These are phyloP conservation scores for Bipolaris gigantea DNA, from an alignment of 2,329 filamentous ascomycete genomes.

Conservation along the genomic window DNA sequence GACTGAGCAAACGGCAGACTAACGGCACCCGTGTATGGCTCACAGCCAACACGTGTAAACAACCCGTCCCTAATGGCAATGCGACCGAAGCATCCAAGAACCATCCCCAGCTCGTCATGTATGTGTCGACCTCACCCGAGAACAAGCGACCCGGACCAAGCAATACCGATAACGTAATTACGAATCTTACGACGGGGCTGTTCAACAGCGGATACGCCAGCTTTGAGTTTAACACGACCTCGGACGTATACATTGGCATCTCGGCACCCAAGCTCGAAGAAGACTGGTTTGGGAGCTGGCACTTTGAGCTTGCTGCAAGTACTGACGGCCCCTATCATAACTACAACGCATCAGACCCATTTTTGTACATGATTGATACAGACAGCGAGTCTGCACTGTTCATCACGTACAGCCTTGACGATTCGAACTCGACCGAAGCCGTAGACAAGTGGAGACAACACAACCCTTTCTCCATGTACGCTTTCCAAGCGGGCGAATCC, in stretches of 20 bases:
- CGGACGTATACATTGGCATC: conserved; percentile 76
- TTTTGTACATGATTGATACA: conserved; percentile 80
- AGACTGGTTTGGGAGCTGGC: conserved; percentile 67
- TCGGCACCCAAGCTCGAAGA: conserved; percentile 66
- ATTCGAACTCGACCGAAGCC: conserved; percentile 51
- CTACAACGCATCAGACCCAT: conserved; percentile 59
- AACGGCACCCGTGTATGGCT: conserved; percentile 64
- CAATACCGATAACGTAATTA: conserved; percentile 49
- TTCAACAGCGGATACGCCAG: conserved; percentile 73
- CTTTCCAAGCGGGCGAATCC: conserved; percentile 62
- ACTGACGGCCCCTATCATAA: conserved; percentile 76
- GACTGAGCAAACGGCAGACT: conserved; percentile 30
- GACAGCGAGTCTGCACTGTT: conserved; percentile 79
- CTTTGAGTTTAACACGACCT: conserved; percentile 62
- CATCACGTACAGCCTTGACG: conserved; percentile 73
- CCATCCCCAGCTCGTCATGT: conserved; percentile 72
- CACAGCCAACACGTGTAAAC: conserved; percentile 82
- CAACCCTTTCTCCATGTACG: conserved; percentile 73
- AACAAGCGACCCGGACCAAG: conserved; percentile 69
- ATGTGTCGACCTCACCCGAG: conserved; percentile 66
- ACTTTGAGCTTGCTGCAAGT: conserved; percentile 80
- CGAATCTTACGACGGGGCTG: conserved; percentile 45
- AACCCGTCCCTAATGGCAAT: conserved; percentile 63
- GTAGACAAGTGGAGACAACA: conserved; percentile 59
- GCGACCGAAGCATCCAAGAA: conserved; percentile 45